phyloP scores from a whole-genome alignment of 192 early-diverging fungal genomes.

The Linnemannia zychae region DNA sequence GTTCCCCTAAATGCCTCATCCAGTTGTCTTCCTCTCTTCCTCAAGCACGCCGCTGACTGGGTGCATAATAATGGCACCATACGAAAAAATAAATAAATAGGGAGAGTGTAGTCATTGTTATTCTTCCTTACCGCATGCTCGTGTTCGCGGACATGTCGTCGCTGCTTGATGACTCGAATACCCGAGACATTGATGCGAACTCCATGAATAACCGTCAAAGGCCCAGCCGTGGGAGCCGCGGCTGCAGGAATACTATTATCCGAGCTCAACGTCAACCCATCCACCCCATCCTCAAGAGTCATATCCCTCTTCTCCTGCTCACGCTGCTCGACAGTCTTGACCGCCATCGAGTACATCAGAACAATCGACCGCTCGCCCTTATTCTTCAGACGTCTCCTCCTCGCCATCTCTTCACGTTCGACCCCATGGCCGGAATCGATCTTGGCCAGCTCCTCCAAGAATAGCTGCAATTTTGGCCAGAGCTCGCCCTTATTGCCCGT shows the following conservation, averaged over 20 bases:
- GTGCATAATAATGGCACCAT: neutral
- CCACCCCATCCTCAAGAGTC: constrained; percentile 12
- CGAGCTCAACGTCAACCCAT: neutral
- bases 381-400: constrained; percentile 37
- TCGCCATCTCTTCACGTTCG: constrained; percentile 41
- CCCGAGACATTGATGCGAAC: constrained; percentile 62
- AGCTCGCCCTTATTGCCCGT: constrained; percentile 51
- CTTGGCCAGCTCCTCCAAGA: constrained; percentile 64
- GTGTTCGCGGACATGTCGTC: constrained; percentile 58
- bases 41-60: neutral
- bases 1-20: neutral
- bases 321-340: constrained; percentile 50
- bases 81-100: neutral
- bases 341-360: constrained; percentile 40
- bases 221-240: neutral
- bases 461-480: constrained; percentile 63
- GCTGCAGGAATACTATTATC: neutral
- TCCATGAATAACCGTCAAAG: constrained; percentile 44
- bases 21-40: neutral
- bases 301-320: constrained; percentile 26
- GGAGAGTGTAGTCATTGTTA: neutral
- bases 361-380: constrained; percentile 40
- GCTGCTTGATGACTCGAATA: constrained; percentile 53
- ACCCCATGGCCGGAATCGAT: constrained; percentile 48
- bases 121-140: constrained; percentile 50